Evolutionary conservation across 164 flowering plant species (phyloP), one percentile per base, ranked within the genome.

Genomic region (Vitis amurensis): DNA sequence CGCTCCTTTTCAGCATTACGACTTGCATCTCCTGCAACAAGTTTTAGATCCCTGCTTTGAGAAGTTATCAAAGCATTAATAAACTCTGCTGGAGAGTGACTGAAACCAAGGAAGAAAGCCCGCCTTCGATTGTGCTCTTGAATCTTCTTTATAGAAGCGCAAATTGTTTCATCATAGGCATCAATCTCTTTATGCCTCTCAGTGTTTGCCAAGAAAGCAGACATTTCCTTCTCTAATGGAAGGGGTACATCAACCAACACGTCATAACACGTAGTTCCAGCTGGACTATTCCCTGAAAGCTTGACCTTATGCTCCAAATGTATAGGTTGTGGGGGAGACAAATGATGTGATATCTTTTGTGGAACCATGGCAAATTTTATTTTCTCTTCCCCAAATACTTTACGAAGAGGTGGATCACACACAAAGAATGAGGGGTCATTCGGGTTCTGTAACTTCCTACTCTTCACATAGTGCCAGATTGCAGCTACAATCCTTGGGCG

Each of bases 81-180:
- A 63, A 91, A 93, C 71, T 91, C 97, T 16, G 83, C 96, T n/a
- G 98, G 97, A 59, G 98, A 93, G 78, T 90, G 95, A 80, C 98
- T 90, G 61, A 91, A 93, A 53, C 95, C 91, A 64, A 89, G 89
- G 78, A 91, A 93, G 81, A 91, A 93, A 68, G 97, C 88, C 50
- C 91, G 74, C 76, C 93, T 84, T 64, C 82, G 81, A 8, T 79
- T 81, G 73, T 91, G 97, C 81, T 87, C 96, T 9, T 90, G 87
- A 50, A 91, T 89, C 83, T 88, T 87, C 79, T 87, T 90, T 69
- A 93, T 79, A 48, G 95, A 80, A 68, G 85, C 73, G 80, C 78
- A 73, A 59, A 93, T 93, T 55, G 82, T 73, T 70, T 89, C 86
- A 79, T 93, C 91, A 82, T 79, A 90, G 50, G 88, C 85, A 67